These are phyloP conservation scores for Thermoascus crustaceus DNA, from an alignment of 2,329 filamentous ascomycete species.

Conservation along the genomic window DNA sequence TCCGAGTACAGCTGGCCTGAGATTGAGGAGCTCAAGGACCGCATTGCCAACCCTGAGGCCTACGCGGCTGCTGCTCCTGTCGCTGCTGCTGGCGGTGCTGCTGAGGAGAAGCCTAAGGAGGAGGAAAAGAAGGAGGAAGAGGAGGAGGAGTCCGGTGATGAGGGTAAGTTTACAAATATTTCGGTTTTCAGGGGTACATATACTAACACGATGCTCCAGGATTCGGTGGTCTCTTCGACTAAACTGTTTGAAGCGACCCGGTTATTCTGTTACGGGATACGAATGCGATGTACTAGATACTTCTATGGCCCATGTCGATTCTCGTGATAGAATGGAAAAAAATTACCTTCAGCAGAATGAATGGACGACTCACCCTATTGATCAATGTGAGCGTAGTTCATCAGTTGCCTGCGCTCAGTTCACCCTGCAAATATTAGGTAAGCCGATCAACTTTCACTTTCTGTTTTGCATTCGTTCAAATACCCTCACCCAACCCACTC, in stretches of 20 bases:
- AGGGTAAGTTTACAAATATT: constrained; percentile 29
- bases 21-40: constrained; percentile 98
- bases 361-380: not conserved
- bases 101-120: constrained; percentile 44
- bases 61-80: constrained; percentile 78
- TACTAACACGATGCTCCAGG: constrained; percentile 39
- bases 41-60: constrained; percentile 96
- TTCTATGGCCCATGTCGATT: constrained; percentile 24
- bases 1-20: constrained; percentile 92
- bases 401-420: not conserved
- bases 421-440: constrained; percentile 4
- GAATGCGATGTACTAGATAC: constrained; percentile 32
- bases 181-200: constrained; percentile 9
- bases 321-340: constrained; percentile 26
- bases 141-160: constrained; percentile 58
- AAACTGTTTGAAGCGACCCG: constrained; percentile 27
- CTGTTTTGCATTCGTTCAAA: constrained; percentile 1
- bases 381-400: constrained; percentile 3
- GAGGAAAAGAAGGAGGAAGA: constrained; percentile 52
- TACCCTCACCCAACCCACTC: not conserved
- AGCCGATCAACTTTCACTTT: constrained; percentile 12
- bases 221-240: constrained; percentile 75
- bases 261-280: constrained; percentile 17
- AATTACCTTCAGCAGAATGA: constrained; percentile 6
- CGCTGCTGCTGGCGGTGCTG: constrained; percentile 49